Base-by-base conservation (phyloP, 225 moss, liverwort and hornwort species). In the Pseudoscleropodium purum region DNA sequence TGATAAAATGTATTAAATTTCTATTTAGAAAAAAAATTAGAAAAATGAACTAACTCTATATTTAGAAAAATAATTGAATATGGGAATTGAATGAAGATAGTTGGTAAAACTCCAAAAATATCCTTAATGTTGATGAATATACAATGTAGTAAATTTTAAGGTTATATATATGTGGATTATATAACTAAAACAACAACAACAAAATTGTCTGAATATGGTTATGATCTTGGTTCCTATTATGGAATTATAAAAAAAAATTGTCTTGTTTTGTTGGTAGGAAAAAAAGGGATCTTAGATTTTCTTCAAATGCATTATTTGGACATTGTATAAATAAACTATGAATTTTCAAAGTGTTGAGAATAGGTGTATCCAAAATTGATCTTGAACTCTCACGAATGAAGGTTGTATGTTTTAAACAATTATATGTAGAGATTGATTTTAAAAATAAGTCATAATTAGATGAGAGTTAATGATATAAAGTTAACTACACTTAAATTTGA, bases 381-480 rank as follows among this genome's bases (percentile, higher is more conserved):
- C 41, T 1, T 72, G 41, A n/a, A 41, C 26, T 39, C 7, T 25
- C 1, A 1, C 9, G 15, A 41, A 72, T 72, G 26, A 26, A 8
- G 3, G 41, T 72, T 41, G 26, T 41, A 26, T 41, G 2, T 25
- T 41, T 72, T 47, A 47, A 7, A 47, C 47, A 47, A 47, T 47
- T 47, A 47, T 45, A 18, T 29, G 2, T 45, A 74, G 17, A 3
- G 29, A 3, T 17, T 0, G 1, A 0, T 17, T 47, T 47, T 47
- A 29, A 10, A 75, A 75, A 30, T 4, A 47, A 75, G 10, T 45
- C 0, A 16, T 18, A 45, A 45, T 73, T 74, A 30, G 41, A 10
- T 45, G 45, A 74, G 3, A 30, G 17, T 74, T 59, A 59, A 23
- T 59, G 8, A 23, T 9, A 59, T 59, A 59, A 21, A 21, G 21